phyloP scores from a whole-genome alignment of 495 filamentous ascomycete species.

The Lepidopterella palustris region DNA sequence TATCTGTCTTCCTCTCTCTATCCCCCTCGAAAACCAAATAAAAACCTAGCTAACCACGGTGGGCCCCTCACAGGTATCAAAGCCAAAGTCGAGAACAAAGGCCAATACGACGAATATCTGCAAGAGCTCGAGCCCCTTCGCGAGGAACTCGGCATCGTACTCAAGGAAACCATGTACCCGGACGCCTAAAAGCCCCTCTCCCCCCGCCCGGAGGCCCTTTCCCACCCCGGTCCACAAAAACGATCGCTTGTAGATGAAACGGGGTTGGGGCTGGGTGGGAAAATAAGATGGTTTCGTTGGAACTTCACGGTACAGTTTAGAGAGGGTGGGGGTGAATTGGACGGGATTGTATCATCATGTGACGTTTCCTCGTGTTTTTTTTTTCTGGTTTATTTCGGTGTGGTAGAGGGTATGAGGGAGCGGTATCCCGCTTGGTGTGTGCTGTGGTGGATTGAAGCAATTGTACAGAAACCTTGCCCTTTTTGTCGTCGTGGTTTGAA shows the following conservation, averaged over 20 bases:
- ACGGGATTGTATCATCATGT: conserved; percentile 6
- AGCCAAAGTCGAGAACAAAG: conserved; percentile 97
- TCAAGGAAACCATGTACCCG: conserved; percentile 95
- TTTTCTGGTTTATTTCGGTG: too few relatives aligned
- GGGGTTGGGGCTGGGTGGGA: background rate
- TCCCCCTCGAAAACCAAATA: background rate
- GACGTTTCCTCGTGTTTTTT: background rate
- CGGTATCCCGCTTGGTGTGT: conserved; percentile 3
- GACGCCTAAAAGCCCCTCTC: conserved; percentile 33
- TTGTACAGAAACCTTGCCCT: background rate
- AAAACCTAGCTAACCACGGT: conserved; percentile 5
- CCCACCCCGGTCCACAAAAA: background rate
- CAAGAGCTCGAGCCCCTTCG: conserved; percentile 84
- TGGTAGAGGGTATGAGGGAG: background rate
- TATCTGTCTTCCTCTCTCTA: too few relatives aligned
- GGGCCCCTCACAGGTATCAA: conserved; percentile 67
- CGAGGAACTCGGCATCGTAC: conserved; percentile 83
- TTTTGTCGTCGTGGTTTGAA: background rate
- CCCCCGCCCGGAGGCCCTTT: background rate
- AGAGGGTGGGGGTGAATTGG: too few relatives aligned
- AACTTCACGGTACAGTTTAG: too few relatives aligned
- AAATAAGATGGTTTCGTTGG: too few relatives aligned
- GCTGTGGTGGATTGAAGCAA: conserved; percentile 1
- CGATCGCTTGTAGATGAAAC: background rate
- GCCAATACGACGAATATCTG: conserved; percentile 97